Conservation (phyloP, 1,284 basidiomycete genomes). For the Pseudozyma thailandica region DNA sequence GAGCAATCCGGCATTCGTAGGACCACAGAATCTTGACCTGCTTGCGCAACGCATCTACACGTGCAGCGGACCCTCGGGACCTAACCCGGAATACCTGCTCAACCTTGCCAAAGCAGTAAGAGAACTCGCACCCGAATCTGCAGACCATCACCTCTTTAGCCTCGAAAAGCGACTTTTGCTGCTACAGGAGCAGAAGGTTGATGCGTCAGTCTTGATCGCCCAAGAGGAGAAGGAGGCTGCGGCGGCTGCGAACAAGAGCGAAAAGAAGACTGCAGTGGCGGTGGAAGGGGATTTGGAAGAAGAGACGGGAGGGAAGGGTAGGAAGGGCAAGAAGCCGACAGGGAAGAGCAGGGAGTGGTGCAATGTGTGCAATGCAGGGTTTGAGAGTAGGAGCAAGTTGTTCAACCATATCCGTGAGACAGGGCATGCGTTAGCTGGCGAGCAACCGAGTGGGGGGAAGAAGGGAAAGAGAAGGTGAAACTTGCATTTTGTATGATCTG, state of each 20-base stretch:
- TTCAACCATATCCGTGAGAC: conserved; percentile 80
- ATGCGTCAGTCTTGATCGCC: conserved; percentile 21
- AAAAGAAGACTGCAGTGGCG: conserved; percentile 3
- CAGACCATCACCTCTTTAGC: conserved; percentile 80
- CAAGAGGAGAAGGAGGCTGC: conserved; percentile 26
- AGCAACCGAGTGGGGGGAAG: conserved; percentile 19
- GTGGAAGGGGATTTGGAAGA: conserved; percentile 4
- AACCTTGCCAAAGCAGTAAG: conserved; percentile 77
- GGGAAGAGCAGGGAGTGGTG: conserved; percentile 71
- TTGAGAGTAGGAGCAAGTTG: conserved; percentile 80
- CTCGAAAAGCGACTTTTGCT: conserved; percentile 73
- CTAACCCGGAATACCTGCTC: conserved; percentile 84
- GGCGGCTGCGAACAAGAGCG: not conserved
- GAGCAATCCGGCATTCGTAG: conserved; percentile 84
- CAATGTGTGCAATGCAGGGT: conserved; percentile 77
- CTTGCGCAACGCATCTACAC: conserved; percentile 78
- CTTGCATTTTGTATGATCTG: not conserved
- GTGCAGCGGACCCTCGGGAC: conserved; percentile 82
- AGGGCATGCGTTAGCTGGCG: conserved; percentile 77
- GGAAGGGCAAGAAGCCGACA: conserved; percentile 34
- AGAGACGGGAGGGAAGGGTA: conserved; percentile 16
- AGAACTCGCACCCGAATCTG: conserved; percentile 77
- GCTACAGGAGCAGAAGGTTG: conserved; percentile 36
- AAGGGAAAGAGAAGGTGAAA: conserved; percentile 20
- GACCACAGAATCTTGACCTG: conserved; percentile 77